Conservation (phyloP, 2,329 filamentous ascomycete species). For the Colletotrichum incanum region DNA sequence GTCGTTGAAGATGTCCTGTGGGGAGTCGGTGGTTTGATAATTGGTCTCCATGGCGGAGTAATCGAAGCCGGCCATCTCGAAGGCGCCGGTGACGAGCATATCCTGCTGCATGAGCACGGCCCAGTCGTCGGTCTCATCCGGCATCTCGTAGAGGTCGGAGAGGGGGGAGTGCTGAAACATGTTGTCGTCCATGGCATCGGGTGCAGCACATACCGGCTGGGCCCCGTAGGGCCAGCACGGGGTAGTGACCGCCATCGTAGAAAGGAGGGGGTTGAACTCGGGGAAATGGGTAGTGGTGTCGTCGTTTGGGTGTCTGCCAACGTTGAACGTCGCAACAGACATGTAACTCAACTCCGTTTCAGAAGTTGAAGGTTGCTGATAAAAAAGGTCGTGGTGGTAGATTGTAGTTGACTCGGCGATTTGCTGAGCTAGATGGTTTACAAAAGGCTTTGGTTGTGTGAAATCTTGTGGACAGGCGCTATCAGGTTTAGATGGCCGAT, state of each 20-base stretch:
- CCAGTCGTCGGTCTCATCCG: constrained; percentile 36
- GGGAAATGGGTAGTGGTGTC: constrained; percentile 16
- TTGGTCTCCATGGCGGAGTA: neutral
- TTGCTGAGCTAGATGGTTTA: constrained; percentile 34
- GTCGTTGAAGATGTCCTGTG: constrained; percentile 34
- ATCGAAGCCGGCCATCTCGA: constrained; percentile 24
- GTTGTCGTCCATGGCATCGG: constrained; percentile 35
- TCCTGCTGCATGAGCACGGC: constrained; percentile 38
- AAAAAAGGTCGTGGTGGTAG: constrained; percentile 17
- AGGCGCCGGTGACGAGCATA: constrained; percentile 30
- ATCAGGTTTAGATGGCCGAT: constrained; percentile 44
- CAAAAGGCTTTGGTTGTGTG: constrained; percentile 41
- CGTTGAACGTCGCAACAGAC: constrained; percentile 23
- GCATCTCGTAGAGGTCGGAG: constrained; percentile 35
- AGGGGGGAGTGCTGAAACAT: constrained; percentile 33
- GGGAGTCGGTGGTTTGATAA: constrained; percentile 6
- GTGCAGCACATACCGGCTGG: constrained; percentile 35
- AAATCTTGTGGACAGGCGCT: constrained; percentile 30
- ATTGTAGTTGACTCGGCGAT: constrained; percentile 37
- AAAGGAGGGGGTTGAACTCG: constrained; percentile 14
- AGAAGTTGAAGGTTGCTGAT: constrained; percentile 28
- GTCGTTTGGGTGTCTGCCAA: constrained; percentile 26
- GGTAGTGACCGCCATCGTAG: constrained; percentile 35
- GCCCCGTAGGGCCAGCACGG: constrained; percentile 30
- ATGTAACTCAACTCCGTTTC: constrained; percentile 24